Evolutionary conservation across 2,329 filamentous ascomycete genomes (phyloP), one percentile per base, ranked within the genome.

Genomic region (Sordariomycetes sp.): DNA sequence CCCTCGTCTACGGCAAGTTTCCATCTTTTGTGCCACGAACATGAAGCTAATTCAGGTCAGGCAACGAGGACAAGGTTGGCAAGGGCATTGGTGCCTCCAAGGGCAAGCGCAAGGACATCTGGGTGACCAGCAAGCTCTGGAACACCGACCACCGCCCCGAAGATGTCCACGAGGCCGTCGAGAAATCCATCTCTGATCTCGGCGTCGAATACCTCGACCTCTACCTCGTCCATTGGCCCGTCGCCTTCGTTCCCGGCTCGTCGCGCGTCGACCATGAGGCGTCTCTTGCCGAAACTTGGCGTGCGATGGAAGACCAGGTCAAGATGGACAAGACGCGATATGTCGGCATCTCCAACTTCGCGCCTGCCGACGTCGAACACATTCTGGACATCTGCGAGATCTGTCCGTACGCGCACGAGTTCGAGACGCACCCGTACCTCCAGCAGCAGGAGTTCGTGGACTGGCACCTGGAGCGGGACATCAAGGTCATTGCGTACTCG

Each of bases 331-430:
- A 75, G 47, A 69, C 78, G 48, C 67, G 64, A 37, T 57, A 74
- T 47, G 51, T 79, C 6, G 75, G 75, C 10, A 47, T 79, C 5
- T 70, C 60, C 3, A 72, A 76, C 42, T 55, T 64, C 38, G 63
- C 62, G 6, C 61, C 67, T 3, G 58, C 60, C 34, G 68, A 61
- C 20, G 59, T 77, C 39, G 47, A 61, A 4, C 67, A 68, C 3
- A 55, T 70, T 4, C 70, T 77, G 45, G 57, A 74, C 25, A 70
- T 77, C 46, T 74, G 71, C 51, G 64, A 54, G 15, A 65, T 65
- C 1, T 75, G 68, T 48, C 52, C 61, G 3, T 60, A 79, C 21
- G 68, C 75, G 25, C 73, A 82, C 40, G 79, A 84, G 46, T 64
- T 61, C 8, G 49, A 54, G 4, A 24, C 35, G 14, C 35, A 37